Evolutionary conservation across 208 protist genomes (phyloP).

Genomic region (Leishmania amazonensis): DNA sequence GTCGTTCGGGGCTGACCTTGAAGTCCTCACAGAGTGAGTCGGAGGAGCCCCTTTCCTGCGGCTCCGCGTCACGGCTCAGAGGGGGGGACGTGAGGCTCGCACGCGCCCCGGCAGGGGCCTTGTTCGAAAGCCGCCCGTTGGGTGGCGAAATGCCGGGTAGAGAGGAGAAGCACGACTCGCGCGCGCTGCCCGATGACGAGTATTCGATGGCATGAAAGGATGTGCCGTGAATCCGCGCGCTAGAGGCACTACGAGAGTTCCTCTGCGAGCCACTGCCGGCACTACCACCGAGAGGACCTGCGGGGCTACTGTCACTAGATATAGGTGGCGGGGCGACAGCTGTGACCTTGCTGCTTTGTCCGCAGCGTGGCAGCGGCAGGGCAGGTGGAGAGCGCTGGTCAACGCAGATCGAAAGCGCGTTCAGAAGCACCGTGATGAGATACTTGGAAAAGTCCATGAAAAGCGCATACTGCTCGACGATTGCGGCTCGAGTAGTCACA

Average conservation of each 20-base stretch:
- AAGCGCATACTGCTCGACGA: constrained; percentile 11
- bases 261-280: background rate
- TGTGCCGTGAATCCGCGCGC: background rate
- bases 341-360: background rate
- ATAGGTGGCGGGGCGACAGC: background rate
- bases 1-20: constrained; percentile 22
- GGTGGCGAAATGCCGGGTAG: background rate
- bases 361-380: constrained; percentile 9
- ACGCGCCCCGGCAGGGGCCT: background rate
- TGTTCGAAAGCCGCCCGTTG: background rate
- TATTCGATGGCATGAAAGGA: background rate
- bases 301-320: background rate
- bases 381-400: constrained; percentile 19
- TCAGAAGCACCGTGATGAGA: constrained; percentile 24
- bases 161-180: background rate
- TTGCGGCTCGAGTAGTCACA: background rate
- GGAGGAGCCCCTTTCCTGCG: background rate
- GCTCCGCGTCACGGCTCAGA: background rate
- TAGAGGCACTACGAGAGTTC: background rate
- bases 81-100: background rate
- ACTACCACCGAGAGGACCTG: background rate
- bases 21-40: background rate
- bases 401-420: constrained; percentile 29
- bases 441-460: constrained; percentile 32
- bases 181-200: background rate